Evolutionary conservation across 441 rosid genomes (phyloP), one percentile per base, ranked within the genome.

Genomic region (Mallotus japonicus): DNA sequence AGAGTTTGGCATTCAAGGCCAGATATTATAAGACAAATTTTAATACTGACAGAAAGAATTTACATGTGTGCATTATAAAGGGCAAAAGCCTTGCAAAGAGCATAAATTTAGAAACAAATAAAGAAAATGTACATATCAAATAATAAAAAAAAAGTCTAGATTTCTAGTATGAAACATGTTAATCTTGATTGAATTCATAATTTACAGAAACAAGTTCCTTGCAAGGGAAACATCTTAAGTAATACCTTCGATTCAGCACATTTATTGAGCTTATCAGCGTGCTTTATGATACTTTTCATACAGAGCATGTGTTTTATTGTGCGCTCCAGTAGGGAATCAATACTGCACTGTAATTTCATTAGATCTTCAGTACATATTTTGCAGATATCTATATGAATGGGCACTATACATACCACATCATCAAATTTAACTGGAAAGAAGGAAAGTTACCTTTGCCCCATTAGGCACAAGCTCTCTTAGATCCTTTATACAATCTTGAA

Each of bases 401-500:
- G 59, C 77, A 79, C 34, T 63, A 46, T 63, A 73, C 65, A 63
- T 44, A 76, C 58, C 49, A 77, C 20, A 67, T 66, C 11, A 70
- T 24, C 55, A 59, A 59, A 77, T 63, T 74, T 69, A 73, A 65
- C 53, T 62, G 63, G 74, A 77, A 60, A 14, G 64, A 67, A 78
- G 67, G 75, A 72, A 73, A 83, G 74, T 79, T 88, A 95, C 99
- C 99, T 95, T 95, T 34, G 97, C 87, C 71, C 98, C 98, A 78
- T 84, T 90, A 13, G 99, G 99, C 54, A 95, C 98, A 75, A 95
- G 90, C 76, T 91, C 99, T 74, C 98, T 82, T 77, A 95, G 87
- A 86, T 95, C 98, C 86, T 95, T 95, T 62, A 95, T 87, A 66
- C 98, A 92, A 85, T 95, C 99, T 72, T 95, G 99, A 80, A 95